Percentiles rank a stretch among this genome's conserved stretches.
These are phyloP conservation scores for Rhodotorula mucilaginosa DNA, from an alignment of 1,284 basidiomycete genomes.

Conservation along the genomic window DNA sequence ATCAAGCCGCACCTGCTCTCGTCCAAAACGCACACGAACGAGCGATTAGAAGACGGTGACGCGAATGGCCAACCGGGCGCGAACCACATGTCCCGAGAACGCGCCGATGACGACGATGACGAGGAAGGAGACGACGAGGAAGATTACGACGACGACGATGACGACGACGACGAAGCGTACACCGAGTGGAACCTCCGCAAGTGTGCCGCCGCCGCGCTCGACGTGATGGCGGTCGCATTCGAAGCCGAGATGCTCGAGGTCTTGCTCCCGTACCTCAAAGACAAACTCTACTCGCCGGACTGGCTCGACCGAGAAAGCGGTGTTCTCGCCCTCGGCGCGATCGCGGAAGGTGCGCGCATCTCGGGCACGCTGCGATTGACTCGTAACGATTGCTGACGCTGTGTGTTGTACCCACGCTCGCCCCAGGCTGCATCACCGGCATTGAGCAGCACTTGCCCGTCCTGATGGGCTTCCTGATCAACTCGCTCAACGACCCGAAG, in stretches of 20 bases:
- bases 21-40: constrained; percentile 65
- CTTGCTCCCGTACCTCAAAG: constrained; percentile 83
- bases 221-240: constrained; percentile 93
- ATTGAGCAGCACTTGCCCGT: constrained; percentile 92
- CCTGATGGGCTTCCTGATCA: constrained; percentile 87
- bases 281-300: constrained; percentile 87
- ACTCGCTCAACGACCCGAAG: constrained; percentile 87
- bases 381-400: neutral
- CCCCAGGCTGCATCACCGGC: constrained; percentile 85
- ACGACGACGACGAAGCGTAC: constrained; percentile 93
- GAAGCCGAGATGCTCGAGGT: constrained; percentile 81
- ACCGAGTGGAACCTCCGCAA: constrained; percentile 99
- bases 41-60: constrained; percentile 36
- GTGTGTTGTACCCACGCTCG: constrained; percentile 11
- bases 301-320: constrained; percentile 96
- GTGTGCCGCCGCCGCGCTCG: constrained; percentile 94
- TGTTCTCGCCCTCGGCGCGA: constrained; percentile 92
- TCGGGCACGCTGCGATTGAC: neutral
- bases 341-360: constrained; percentile 78
- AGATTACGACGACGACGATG: constrained; percentile 81
- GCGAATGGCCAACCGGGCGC: constrained; percentile 9
- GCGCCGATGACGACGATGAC: constrained; percentile 56
- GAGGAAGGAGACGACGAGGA: constrained; percentile 84
- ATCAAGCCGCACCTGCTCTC: constrained; percentile 95
- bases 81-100: constrained; percentile 25